Evolutionary conservation across 2,329 filamentous ascomycete genomes (phyloP).

Genomic region (Sclerotinia minor): DNA sequence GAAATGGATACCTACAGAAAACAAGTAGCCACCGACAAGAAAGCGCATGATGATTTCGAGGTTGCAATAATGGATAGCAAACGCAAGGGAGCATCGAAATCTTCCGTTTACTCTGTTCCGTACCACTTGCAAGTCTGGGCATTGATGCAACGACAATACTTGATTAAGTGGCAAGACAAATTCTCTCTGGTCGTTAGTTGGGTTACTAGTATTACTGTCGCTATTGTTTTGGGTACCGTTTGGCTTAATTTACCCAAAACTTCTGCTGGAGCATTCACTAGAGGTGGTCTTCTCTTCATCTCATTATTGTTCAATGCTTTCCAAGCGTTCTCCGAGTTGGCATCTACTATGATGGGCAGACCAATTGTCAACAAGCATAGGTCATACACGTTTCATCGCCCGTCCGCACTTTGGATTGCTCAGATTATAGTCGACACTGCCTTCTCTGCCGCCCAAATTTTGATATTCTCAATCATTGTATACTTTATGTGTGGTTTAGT

Average conservation of each 20-base stretch:
- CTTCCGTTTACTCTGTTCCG: constrained; percentile 79
- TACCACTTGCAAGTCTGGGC: constrained; percentile 83
- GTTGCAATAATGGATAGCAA: constrained; percentile 76
- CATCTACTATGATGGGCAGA: constrained; percentile 71
- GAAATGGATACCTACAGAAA: constrained; percentile 71
- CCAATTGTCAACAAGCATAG: constrained; percentile 82
- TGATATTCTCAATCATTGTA: constrained; percentile 72
- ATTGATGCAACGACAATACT: constrained; percentile 78
- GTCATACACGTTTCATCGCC: constrained; percentile 79
- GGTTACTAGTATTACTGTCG: constrained; percentile 69
- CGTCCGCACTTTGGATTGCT: constrained; percentile 78
- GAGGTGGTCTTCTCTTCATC: constrained; percentile 80
- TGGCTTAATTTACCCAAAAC: constrained; percentile 69
- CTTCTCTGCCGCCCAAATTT: constrained; percentile 69
- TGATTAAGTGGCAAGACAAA: constrained; percentile 83
- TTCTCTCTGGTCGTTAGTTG: constrained; percentile 75
- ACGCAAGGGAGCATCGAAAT: constrained; percentile 67
- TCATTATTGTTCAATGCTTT: constrained; percentile 84
- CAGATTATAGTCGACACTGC: constrained; percentile 78
- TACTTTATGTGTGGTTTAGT: constrained; percentile 76
- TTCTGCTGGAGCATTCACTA: constrained; percentile 71
- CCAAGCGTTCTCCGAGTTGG: constrained; percentile 77
- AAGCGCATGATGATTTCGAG: constrained; percentile 74
- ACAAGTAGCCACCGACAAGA: constrained; percentile 62
- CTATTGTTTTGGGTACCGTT: constrained; percentile 76